Conservation (phyloP, 108 stramenopile genomes). For the Cylindrotheca closterium region DNA sequence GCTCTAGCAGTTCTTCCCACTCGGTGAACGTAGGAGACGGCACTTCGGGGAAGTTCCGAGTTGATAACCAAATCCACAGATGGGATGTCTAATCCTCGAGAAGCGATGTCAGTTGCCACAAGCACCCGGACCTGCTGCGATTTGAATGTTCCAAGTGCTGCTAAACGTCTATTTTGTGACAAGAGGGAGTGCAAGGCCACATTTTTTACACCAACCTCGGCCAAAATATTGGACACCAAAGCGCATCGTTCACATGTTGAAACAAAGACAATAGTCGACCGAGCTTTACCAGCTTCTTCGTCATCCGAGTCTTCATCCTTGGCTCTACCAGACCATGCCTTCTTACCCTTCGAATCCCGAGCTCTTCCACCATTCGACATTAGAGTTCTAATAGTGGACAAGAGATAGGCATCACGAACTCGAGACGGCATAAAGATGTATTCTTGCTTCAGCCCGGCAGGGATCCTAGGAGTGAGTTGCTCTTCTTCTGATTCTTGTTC, state of each 20-base stretch:
- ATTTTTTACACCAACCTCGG: slow-evolving; percentile 85
- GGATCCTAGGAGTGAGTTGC: slow-evolving; percentile 70
- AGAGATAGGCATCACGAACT: slow-evolving; percentile 83
- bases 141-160: slow-evolving; percentile 91
- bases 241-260: slow-evolving; percentile 94
- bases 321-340: slow-evolving; percentile 26
- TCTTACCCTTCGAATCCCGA: slow-evolving; percentile 32
- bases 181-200: slow-evolving; percentile 92
- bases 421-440: slow-evolving; percentile 95
- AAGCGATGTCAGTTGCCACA: slow-evolving; percentile 98
- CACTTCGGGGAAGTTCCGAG: slow-evolving; percentile 91
- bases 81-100: slow-evolving; percentile 96
- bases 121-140: slow-evolving; percentile 86
- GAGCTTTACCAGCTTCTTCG: slow-evolving; percentile 57
- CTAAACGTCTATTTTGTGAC: slow-evolving; percentile 87
- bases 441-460: slow-evolving; percentile 87
- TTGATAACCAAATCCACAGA: slow-evolving; percentile 96
- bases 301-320: slow-evolving; percentile 26
- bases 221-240: slow-evolving; percentile 85
- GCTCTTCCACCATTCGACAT: slow-evolving; percentile 79
- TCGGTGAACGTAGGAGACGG: slow-evolving; percentile 95
- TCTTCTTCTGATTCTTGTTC: slow-evolving; percentile 20
- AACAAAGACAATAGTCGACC: slow-evolving; percentile 93
- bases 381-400: slow-evolving; percentile 68
- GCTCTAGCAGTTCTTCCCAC: slow-evolving; percentile 98